Evolutionary conservation across 2,329 filamentous ascomycete genomes (phyloP).

Genomic region (Penicillium sclerotiorum): DNA sequence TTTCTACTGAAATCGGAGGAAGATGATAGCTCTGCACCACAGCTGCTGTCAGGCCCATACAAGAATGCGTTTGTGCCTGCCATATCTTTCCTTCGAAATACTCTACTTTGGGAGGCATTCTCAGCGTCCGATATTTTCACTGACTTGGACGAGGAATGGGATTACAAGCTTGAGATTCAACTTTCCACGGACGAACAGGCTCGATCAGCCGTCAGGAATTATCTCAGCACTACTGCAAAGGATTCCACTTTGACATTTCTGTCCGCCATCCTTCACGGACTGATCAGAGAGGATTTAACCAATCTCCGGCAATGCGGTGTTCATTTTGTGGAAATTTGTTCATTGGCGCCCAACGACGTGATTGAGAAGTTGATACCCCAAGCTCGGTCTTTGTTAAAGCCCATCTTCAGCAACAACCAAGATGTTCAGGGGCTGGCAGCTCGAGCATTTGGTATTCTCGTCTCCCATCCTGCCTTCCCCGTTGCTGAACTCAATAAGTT

Average conservation of each 20-base stretch:
- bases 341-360: conserved; percentile 56
- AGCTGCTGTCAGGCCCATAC: conserved; percentile 32
- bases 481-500: conserved; percentile 46
- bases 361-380: conserved; percentile 55
- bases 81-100: conserved; percentile 67
- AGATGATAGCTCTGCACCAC: conserved; percentile 20
- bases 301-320: conserved; percentile 50
- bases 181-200: conserved; percentile 70
- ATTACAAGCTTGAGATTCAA: conserved; percentile 72
- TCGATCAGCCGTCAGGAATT: conserved; percentile 55
- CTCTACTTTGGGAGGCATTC: conserved; percentile 63
- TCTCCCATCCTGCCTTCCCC: conserved; percentile 60
- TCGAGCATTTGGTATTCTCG: conserved; percentile 74
- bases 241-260: conserved; percentile 47
- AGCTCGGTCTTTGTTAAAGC: conserved; percentile 57
- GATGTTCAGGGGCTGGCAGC: conserved; percentile 68
- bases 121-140: conserved; percentile 46
- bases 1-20: conserved; percentile 33
- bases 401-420: conserved; percentile 72
- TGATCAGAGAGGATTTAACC: conserved; percentile 42
- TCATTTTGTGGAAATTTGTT: conserved; percentile 58
- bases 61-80: conserved; percentile 66
- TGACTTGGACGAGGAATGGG: conserved; percentile 79
- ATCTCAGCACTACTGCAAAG: conserved; percentile 37
- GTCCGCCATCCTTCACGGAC: conserved; percentile 48